Conservation (phyloP, 345 rosid species). For the Moricandia moricandioides region DNA sequence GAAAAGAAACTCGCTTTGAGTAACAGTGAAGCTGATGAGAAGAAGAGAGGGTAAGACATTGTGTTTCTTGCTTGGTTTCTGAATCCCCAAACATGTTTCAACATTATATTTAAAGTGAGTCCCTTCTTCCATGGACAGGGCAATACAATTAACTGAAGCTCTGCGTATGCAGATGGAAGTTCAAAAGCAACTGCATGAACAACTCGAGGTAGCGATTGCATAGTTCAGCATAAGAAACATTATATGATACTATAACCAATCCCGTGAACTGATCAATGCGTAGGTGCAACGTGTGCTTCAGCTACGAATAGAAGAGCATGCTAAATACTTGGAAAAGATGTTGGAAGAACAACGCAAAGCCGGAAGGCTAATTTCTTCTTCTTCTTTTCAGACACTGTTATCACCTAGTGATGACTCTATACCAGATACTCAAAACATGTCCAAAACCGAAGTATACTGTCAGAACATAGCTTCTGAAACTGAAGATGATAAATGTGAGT, state of each 20-base stretch:
- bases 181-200: constrained; percentile 83
- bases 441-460: constrained; percentile 39
- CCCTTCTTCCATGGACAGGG: constrained; percentile 38
- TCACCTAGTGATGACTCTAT: constrained; percentile 31
- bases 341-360: constrained; percentile 80
- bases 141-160: constrained; percentile 57
- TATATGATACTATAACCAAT: background rate
- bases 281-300: constrained; percentile 78
- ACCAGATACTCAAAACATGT: constrained; percentile 37
- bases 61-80: constrained; percentile 6
- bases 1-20: constrained; percentile 55
- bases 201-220: constrained; percentile 55
- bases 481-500: constrained; percentile 30
- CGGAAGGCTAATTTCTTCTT: constrained; percentile 44
- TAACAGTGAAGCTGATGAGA: constrained; percentile 50
- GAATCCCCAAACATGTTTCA: constrained; percentile 12
- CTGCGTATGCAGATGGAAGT: constrained; percentile 82
- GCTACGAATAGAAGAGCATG: constrained; percentile 88
- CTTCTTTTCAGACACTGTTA: constrained; percentile 42
- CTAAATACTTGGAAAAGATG: constrained; percentile 74
- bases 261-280: constrained; percentile 1
- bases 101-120: background rate
- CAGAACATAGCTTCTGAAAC: constrained; percentile 40
- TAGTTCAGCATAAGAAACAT: background rate
- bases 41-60: constrained; percentile 52